Evolutionary conservation across 1,139 yeast genomes (phyloP).

Genomic region (Yamadazyma songkhlaensis): DNA sequence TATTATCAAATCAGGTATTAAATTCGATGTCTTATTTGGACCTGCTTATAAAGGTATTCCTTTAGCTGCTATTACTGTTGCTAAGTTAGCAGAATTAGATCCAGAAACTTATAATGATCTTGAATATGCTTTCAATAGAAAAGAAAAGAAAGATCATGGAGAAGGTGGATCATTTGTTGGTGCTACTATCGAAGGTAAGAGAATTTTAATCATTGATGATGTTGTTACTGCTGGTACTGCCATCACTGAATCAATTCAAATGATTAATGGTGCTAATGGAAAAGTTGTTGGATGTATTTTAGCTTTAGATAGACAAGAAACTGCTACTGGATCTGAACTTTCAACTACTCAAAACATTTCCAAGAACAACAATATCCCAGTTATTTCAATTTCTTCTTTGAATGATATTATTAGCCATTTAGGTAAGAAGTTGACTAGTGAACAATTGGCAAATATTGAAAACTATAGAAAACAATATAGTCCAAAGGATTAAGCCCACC

Average conservation of each 20-base stretch:
- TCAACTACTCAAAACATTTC: constrained; percentile 85
- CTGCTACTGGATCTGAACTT: constrained; percentile 60
- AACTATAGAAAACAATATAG: constrained; percentile 57
- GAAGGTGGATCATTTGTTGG: constrained; percentile 98
- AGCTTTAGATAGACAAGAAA: constrained; percentile 94
- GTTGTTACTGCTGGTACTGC: constrained; percentile 99
- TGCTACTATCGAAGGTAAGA: constrained; percentile 64
- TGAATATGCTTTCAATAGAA: constrained; percentile 76
- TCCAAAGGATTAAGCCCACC: constrained; percentile 25
- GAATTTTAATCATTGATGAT: constrained; percentile 85
- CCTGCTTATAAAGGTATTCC: constrained; percentile 99
- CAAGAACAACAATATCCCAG: constrained; percentile 74
- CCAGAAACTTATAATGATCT: constrained; percentile 67
- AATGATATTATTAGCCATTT: constrained; percentile 70
- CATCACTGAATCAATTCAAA: constrained; percentile 86
- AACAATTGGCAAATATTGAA: constrained; percentile 53
- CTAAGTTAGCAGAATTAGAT: constrained; percentile 86
- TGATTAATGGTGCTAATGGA: constrained; percentile 71
- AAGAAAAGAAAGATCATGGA: constrained; percentile 96
- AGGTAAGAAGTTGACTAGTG: constrained; percentile 49
- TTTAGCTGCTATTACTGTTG: constrained; percentile 86
- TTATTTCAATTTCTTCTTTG: constrained; percentile 74
- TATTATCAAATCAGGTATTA: constrained; percentile 72
- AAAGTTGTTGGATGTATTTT: constrained; percentile 79
- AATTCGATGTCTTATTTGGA: constrained; percentile 90